phyloP scores from a whole-genome alignment of 1,284 basidiomycete genomes.

The Veloporphyrellus conicus region DNA sequence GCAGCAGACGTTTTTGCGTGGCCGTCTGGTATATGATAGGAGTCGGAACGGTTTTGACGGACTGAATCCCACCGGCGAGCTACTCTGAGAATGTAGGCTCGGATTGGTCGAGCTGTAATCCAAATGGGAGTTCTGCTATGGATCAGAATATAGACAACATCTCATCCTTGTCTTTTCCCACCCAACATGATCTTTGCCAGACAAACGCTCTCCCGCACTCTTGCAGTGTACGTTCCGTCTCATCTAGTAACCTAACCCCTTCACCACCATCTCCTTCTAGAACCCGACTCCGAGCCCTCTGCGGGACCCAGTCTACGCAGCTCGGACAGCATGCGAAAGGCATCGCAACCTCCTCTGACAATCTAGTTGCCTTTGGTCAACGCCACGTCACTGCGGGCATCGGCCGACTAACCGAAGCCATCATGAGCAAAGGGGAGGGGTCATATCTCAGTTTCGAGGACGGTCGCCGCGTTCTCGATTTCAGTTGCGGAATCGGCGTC shows the following conservation, averaged over 20 bases:
- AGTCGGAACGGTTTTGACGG: conserved; percentile 33
- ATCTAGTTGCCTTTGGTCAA: conserved; percentile 46
- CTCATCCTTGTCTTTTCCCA: too few species aligned
- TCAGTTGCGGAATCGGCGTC: conserved; percentile 83
- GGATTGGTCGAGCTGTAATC: too few species aligned
- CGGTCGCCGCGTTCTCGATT: conserved; percentile 73
- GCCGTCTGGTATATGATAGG: conserved; percentile 60
- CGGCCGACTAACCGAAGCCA: conserved; percentile 61
- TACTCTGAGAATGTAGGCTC: conserved; percentile 28
- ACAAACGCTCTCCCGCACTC: conserved; percentile 4
- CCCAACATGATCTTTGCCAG: conserved; percentile 18
- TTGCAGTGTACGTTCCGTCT: conserved; percentile 13
- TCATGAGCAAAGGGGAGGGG: conserved; percentile 76
- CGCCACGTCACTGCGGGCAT: conserved; percentile 71
- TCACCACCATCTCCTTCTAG: conserved; percentile 11
- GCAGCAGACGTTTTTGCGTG: conserved; percentile 73
- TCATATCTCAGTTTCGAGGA: conserved; percentile 71
- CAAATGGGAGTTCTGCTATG: too few species aligned
- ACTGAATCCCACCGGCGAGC: conserved; percentile 30
- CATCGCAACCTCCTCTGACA: conserved; percentile 25
- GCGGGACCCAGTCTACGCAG: background rate
- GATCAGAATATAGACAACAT: too few species aligned
- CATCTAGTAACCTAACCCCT: background rate
- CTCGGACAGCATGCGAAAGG: conserved; percentile 8
- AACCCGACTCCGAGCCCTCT: too few species aligned